These are phyloP conservation scores for Spongospora subterranea DNA, from an alignment of 208 protist species.

Conservation along the genomic window DNA sequence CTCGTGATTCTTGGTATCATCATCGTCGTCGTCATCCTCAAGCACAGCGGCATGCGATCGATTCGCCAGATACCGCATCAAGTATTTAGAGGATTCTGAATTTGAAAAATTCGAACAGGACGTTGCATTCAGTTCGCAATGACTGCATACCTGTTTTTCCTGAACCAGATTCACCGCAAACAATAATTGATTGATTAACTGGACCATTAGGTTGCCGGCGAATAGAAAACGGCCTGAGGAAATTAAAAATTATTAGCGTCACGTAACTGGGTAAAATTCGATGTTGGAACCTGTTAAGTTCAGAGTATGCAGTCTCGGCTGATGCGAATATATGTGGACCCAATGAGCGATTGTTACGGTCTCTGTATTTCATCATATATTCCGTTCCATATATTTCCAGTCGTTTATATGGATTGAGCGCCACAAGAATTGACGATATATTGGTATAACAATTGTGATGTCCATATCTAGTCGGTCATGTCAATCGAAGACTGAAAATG, in stretches of 20 bases:
- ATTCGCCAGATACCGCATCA: slow-evolving; percentile 61
- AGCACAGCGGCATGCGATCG: background rate
- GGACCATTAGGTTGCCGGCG: slow-evolving; percentile 11
- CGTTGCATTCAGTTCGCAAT: background rate
- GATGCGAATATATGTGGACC: slow-evolving; percentile 48
- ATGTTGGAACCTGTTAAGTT: background rate
- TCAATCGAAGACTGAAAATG: background rate
- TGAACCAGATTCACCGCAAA: slow-evolving; percentile 71
- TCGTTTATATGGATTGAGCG: slow-evolving; percentile 61
- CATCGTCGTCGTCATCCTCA: background rate
- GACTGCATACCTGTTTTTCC: slow-evolving; percentile 73
- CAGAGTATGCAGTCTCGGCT: slow-evolving; percentile 57
- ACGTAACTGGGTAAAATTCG: background rate
- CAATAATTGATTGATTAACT: slow-evolving; percentile 68
- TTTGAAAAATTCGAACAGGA: background rate
- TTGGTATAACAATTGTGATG: background rate
- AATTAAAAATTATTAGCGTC: background rate
- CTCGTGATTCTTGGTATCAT: slow-evolving; percentile 18
- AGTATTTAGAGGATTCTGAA: slow-evolving; percentile 58
- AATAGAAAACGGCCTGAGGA: slow-evolving; percentile 14
- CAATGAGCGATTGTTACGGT: background rate
- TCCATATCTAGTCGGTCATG: background rate
- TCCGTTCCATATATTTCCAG: slow-evolving; percentile 43
- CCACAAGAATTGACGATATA: slow-evolving; percentile 57
- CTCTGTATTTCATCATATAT: slow-evolving; percentile 25